A percentile compares a stretch with the other conserved stretches of the same genome.
These are phyloP conservation scores for Acidomyces sp. DNA, from an alignment of 495 filamentous ascomycete species.

Conservation along the genomic window DNA sequence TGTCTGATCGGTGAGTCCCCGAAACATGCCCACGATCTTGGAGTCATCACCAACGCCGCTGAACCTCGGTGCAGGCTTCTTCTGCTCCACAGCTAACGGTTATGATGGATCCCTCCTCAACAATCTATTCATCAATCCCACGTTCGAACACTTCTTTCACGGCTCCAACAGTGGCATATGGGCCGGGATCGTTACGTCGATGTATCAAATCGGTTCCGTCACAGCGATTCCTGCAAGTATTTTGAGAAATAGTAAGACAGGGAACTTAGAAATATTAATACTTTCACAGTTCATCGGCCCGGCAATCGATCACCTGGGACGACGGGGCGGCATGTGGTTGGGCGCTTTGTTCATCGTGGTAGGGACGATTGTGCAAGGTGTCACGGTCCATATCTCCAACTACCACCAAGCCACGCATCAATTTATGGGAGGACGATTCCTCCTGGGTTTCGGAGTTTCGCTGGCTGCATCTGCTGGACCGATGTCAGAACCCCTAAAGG, in stretches of 20 bases:
- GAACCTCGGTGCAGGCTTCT: not conserved
- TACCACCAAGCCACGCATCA: constrained; percentile 23
- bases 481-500: too few species aligned
- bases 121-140: not conserved
- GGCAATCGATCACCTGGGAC: constrained; percentile 16
- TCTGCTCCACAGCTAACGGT: constrained; percentile 6
- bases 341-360: constrained; percentile 46
- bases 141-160: constrained; percentile 4
- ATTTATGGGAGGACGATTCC: constrained; percentile 61
- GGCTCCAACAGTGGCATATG: constrained; percentile 1
- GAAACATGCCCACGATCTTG: too few species aligned
- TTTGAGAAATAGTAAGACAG: too few species aligned
- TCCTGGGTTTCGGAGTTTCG: constrained; percentile 58
- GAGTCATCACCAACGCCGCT: not conserved
- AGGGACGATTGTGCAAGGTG: constrained; percentile 49
- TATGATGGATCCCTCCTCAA: constrained; percentile 8
- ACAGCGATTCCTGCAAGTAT: constrained; percentile 3
- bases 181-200: constrained; percentile 4
- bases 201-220: constrained; percentile 10
- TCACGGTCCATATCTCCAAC: constrained; percentile 39
- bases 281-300: constrained; percentile 3
- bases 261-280: too few species aligned
- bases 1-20: constrained; percentile 1
- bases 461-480: constrained; percentile 54
- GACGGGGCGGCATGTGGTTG: constrained; percentile 50